Evolutionary conservation across 345 rosid genomes (phyloP).

Genomic region (Citrus hindsii): DNA sequence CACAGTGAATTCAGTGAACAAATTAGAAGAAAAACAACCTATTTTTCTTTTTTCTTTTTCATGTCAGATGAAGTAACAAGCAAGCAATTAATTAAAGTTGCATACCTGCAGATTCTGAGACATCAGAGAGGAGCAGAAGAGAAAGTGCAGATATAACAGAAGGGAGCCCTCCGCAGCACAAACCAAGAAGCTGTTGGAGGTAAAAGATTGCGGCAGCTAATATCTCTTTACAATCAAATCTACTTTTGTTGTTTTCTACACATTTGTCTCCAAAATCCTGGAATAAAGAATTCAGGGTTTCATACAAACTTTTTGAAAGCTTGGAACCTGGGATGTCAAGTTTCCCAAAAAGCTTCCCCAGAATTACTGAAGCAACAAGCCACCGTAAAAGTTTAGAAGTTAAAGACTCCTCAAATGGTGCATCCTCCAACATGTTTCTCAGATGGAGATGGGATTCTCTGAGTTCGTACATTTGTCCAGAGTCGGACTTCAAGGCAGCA

Average conservation of each 20-base stretch:
- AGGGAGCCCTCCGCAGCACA: slow-evolving; percentile 39
- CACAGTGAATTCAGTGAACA: not conserved
- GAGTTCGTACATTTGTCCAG: slow-evolving; percentile 18
- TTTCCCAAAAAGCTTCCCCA: slow-evolving; percentile 46
- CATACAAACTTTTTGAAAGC: slow-evolving; percentile 27
- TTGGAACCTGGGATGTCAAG: slow-evolving; percentile 20
- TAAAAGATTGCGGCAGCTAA: slow-evolving; percentile 49
- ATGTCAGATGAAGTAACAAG: not conserved
- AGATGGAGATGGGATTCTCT: slow-evolving; percentile 22
- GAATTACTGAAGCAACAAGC: slow-evolving; percentile 75
- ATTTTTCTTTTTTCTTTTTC: not conserved
- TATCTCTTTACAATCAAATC: slow-evolving; percentile 29
- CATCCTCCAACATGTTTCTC: slow-evolving; percentile 27
- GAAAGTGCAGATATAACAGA: slow-evolving; percentile 70
- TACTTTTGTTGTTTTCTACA: slow-evolving; percentile 21
- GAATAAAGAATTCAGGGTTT: slow-evolving; percentile 44
- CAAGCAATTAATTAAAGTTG: slow-evolving; percentile 12
- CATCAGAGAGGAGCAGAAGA: slow-evolving; percentile 41
- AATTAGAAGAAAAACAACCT: not conserved
- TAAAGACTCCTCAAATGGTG: slow-evolving; percentile 48
- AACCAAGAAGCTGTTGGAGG: slow-evolving; percentile 62
- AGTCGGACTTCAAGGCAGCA: slow-evolving; percentile 55
- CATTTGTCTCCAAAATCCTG: slow-evolving; percentile 28
- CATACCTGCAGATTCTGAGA: slow-evolving; percentile 42
- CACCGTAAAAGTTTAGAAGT: slow-evolving; percentile 76